Evolutionary conservation across 495 filamentous ascomycete genomes (phyloP), one percentile per base, ranked within the genome.

Genomic region (Parathielavia hyrcaniae): DNA sequence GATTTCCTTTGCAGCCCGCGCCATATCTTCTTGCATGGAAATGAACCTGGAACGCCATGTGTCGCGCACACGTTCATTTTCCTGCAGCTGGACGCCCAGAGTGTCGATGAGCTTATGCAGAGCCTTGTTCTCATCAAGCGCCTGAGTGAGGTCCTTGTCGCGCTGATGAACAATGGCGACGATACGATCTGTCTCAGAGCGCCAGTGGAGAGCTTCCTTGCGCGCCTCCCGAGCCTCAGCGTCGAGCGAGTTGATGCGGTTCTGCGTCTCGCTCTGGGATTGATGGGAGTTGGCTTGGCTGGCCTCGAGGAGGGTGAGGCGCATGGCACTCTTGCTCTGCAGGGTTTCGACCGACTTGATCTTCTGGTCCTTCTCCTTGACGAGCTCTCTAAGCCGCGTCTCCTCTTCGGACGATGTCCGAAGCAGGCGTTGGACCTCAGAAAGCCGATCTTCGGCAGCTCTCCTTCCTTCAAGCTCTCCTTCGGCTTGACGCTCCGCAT

Each of bases 11-110:
- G 86, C 84, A n/a, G 88, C 83, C 51, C 73, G 76, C 12, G 83
- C 80, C 86, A 97, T 89, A 55, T 96, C 88, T 61, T 87, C 81
- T 73, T 96, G 90, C 48, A 97, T 73, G 53, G 78, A 80, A 62
- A 90, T 82, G 64, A 96, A 86, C 68, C 91, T 92, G 65, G 79
- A 77, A 60, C 88, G 83, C 74, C 95, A 86, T 63, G 76, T 81
- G 62, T 91, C 87, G 52, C 90, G 84, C 60, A 87, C 79, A 60
- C 83, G 81, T 67, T 88, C 83, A 68, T 85, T 89, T 71, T 97
- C 91, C 71, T 95, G 85, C 50, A 95, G 82, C 64, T 96, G 89
- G 44, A 78, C 76, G 58, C 81, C 80, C 57, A 92, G 75, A 6
- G 80, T 81, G 59, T 85, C 80, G 62, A 95, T 81, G 26, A 81